Evolutionary conservation across 345 rosid genomes (phyloP), one percentile per base, ranked within the genome.

Genomic region (Linum trigynum): DNA sequence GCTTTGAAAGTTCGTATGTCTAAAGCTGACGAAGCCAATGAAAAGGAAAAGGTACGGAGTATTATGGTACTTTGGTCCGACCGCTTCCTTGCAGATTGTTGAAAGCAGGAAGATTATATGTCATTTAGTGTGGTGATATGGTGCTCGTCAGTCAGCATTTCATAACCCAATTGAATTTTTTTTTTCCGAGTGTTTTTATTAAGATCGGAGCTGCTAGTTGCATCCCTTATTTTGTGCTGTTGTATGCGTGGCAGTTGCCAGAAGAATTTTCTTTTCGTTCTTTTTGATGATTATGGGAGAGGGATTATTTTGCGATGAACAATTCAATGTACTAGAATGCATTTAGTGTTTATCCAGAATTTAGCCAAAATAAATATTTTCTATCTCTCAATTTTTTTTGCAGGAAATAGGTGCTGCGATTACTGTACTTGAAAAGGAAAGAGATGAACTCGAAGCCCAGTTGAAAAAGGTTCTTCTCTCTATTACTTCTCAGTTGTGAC

Each of bases 351-450:
- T 48, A 48, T 48, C 14, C 14, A 48, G 53, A 6, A 10, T 48
- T 48, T 1, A 48, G 14, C 53, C 53, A 48, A 48, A 10, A 48
- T 48, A 6, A 10, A 9, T 48, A 12, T 48, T 48, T 14, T 48
- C 53, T 57, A 1, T 57, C 11, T 39, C n/a, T 38, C 50, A 39
- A 4, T 7, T 36, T 48, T 40, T 15, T 62, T 58, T 75, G 64
- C 89, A 94, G 99, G 97, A 90, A 85, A 70, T 90, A 67, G 74
- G 74, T 72, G 83, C 87, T 69, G 99, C 90, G 81, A 84, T 94
- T 74, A 67, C 82, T 65, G 84, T 76, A 72, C 81, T 88, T 65
- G 97, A 84, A 75, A 86, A 83, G 71, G 80, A 88, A 80, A 86
- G 96, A 77, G 85, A 88, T 75, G 88, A 85, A 67, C 88, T 94